phyloP scores from a whole-genome alignment of 2,329 filamentous ascomycete species.

The Fusarium sp. region DNA sequence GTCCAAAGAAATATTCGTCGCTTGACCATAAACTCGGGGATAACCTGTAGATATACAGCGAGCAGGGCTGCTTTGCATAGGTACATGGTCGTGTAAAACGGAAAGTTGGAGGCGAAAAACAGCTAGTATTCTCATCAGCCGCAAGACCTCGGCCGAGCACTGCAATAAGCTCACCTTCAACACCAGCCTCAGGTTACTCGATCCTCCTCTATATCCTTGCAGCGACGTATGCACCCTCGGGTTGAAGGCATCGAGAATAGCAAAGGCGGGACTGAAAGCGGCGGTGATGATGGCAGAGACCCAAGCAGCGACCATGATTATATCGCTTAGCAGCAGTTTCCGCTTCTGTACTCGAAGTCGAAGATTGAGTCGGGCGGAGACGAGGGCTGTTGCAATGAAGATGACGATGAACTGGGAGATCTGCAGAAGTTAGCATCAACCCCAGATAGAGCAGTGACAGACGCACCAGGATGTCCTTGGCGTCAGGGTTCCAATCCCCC shows the following conservation, averaged over 20 bases:
- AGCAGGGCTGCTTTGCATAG: conserved; percentile 37
- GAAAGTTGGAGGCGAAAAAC: conserved; percentile 24
- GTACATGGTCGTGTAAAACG: conserved; percentile 41
- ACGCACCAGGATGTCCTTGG: conserved; percentile 9
- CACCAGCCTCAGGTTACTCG: not conserved
- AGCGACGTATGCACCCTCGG: conserved; percentile 20
- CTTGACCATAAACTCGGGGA: conserved; percentile 32
- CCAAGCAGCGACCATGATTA: conserved; percentile 36
- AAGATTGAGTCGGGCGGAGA: conserved; percentile 31
- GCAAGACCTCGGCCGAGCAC: fast-evolving
- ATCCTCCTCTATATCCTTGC: conserved; percentile 8
- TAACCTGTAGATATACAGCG: conserved; percentile 24
- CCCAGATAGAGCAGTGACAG: fast-evolving
- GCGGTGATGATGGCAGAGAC: conserved; percentile 14
- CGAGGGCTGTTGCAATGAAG: conserved; percentile 12
- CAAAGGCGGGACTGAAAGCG: conserved; percentile 19
- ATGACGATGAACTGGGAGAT: conserved; percentile 24
- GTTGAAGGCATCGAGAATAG: conserved; percentile 16
- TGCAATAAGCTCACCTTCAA: conserved; percentile 9
- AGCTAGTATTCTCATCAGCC: conserved; percentile 8
- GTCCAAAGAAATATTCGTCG: conserved; percentile 22
- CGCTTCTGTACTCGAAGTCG: conserved; percentile 30
- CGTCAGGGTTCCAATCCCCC: not conserved
- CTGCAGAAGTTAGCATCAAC: not conserved
- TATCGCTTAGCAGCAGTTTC: conserved; percentile 24